These are phyloP conservation scores for Auxenochlorella pyrenoidosa DNA, from an alignment of 139 green algal genomes.

Conservation along the genomic window DNA sequence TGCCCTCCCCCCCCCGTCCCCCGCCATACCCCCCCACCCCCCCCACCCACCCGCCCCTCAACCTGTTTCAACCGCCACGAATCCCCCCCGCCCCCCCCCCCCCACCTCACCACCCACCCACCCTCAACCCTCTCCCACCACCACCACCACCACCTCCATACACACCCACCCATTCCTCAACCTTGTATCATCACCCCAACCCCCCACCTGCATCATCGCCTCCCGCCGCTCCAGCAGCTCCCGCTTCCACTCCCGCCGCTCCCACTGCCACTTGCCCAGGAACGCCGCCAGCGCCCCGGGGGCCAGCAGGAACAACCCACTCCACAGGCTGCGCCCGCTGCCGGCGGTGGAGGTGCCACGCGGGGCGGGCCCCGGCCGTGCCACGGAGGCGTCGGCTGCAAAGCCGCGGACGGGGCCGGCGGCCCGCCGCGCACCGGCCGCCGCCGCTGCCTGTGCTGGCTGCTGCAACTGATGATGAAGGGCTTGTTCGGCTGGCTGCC, in stretches of 20 bases:
- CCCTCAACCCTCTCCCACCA: too few species aligned
- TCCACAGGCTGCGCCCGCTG: conserved; percentile 40
- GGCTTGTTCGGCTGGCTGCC: neutral
- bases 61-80: neutral
- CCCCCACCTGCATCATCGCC: conserved; percentile 44
- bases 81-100: neutral
- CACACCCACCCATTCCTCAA: neutral
- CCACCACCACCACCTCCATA: neutral
- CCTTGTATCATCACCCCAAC: neutral
- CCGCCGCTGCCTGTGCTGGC: neutral
- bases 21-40: too few species aligned
- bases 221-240: conserved; percentile 52
- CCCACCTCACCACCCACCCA: too few species aligned
- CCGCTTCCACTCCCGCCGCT: conserved; percentile 62
- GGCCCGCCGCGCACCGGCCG: neutral
- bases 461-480: neutral
- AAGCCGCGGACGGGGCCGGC: neutral
- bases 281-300: conserved; percentile 53
- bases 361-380: neutral
- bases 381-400: neutral
- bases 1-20: too few species aligned
- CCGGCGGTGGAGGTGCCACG: conserved; percentile 12
- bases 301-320: conserved; percentile 50
- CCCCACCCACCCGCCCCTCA: too few species aligned
- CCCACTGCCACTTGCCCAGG: conserved; percentile 71